phyloP scores from a whole-genome alignment of 2,329 filamentous ascomycete species.

The Cytospora piceae region DNA sequence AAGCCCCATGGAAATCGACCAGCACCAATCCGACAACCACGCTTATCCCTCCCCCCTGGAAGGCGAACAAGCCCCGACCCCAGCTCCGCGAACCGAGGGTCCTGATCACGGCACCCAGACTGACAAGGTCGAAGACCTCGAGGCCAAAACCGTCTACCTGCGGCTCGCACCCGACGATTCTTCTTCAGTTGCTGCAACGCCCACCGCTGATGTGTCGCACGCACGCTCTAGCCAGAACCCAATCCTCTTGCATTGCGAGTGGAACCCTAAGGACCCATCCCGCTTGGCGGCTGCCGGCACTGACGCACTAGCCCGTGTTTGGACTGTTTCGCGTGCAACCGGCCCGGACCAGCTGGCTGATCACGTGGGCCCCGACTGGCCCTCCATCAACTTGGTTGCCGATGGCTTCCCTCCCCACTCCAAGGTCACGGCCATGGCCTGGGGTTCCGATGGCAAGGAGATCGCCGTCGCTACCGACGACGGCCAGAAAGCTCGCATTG shows the following conservation, averaged over 20 bases:
- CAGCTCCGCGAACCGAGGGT: conserved; percentile 60
- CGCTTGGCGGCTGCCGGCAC: conserved; percentile 70
- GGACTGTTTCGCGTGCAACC: conserved; percentile 63
- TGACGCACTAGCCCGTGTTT: conserved; percentile 71
- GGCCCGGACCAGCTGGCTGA: conserved; percentile 48
- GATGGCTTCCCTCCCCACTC: conserved; percentile 56
- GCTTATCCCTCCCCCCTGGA: conserved; percentile 69
- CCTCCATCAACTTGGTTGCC: conserved; percentile 55
- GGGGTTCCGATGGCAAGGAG: conserved; percentile 59
- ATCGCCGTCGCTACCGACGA: conserved; percentile 64
- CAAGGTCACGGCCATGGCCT: conserved; percentile 62
- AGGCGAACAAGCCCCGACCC: conserved; percentile 57
- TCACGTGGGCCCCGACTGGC: conserved; percentile 51
- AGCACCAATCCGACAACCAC: conserved; percentile 54
- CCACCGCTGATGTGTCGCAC: conserved; percentile 42
- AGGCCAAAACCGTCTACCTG: conserved; percentile 63
- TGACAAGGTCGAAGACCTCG: conserved; percentile 65
- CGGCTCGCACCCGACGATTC: conserved; percentile 53
- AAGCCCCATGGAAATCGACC: conserved; percentile 65
- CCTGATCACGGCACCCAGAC: conserved; percentile 67
- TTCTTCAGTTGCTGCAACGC: conserved; percentile 41
- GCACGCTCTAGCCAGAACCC: conserved; percentile 54
- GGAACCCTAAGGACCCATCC: conserved; percentile 67
- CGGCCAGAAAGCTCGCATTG: conserved; percentile 56
- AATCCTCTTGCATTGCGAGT: conserved; percentile 70